A percentile compares a stretch with the other conserved stretches of the same genome.
phyloP scores from a whole-genome alignment of 192 early-diverging fungal genomes.

The Allomyces macrogynus region DNA sequence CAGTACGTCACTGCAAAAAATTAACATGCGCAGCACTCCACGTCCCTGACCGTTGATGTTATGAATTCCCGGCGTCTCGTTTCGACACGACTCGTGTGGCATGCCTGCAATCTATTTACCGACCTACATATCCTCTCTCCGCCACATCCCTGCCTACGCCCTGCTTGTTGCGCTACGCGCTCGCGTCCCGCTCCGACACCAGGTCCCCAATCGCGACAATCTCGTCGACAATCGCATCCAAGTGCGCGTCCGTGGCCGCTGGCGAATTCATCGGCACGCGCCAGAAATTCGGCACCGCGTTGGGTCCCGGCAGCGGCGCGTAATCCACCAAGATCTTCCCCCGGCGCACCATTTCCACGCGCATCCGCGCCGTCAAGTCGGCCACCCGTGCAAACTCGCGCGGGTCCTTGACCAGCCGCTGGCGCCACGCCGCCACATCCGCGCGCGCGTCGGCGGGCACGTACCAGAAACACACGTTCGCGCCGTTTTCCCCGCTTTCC shows the following conservation, averaged over 20 bases:
- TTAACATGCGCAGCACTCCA: too few species aligned
- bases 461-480: conserved; percentile 56
- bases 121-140: too few species aligned
- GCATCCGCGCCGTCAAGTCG: conserved; percentile 18
- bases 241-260: conserved; percentile 23
- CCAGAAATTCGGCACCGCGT: conserved; percentile 37
- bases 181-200: too few species aligned
- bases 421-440: conserved; percentile 11
- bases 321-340: conserved; percentile 54
- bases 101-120: too few species aligned
- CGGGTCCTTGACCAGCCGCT: conserved; percentile 6
- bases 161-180: too few species aligned
- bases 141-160: too few species aligned
- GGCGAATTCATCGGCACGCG: conserved; percentile 52
- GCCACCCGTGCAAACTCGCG: conserved; percentile 16
- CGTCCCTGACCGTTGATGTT: too few species aligned
- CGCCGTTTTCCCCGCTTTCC: conserved; percentile 9
- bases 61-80: too few species aligned
- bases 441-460: conserved; percentile 15
- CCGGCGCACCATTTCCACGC: conserved; percentile 15
- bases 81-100: too few species aligned
- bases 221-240: conserved; percentile 23
- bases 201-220: conserved; percentile 14
- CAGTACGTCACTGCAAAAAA: too few species aligned
- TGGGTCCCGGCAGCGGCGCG: conserved; percentile 18